Percentiles rank a stretch among this genome's conserved stretches.
Conservation (phyloP, 768 basidiomycete species). For the Hypsizygus marmoreus region DNA sequence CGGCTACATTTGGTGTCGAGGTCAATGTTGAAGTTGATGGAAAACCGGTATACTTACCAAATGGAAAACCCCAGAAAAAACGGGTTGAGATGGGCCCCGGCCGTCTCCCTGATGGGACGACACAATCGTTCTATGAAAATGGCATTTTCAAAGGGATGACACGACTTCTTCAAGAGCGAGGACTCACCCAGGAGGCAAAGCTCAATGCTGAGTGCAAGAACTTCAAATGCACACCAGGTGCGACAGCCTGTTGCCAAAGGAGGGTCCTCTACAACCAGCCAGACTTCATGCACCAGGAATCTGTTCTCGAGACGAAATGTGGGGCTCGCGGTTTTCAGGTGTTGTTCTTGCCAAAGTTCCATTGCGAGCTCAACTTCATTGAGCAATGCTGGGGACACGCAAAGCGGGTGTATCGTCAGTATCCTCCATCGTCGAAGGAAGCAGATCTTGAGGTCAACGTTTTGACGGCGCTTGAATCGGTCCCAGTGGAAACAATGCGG, state of each 20-base stretch:
- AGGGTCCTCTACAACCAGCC: slow-evolving; percentile 1
- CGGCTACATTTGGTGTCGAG: background rate
- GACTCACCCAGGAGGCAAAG: too few species aligned
- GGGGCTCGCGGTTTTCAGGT: slow-evolving; percentile 1
- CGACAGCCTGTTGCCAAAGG: background rate
- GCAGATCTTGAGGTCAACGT: slow-evolving; percentile 10
- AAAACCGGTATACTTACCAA: background rate
- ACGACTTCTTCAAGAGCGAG: background rate
- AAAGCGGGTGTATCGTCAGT: slow-evolving; percentile 8
- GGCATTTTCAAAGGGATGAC: slow-evolving; percentile 1
- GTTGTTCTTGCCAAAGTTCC: slow-evolving; percentile 12
- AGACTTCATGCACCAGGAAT: background rate
- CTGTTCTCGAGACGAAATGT: background rate
- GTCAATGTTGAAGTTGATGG: slow-evolving; percentile 1
- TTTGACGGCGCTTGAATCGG: background rate
- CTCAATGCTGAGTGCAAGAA: background rate
- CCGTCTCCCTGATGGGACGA: background rate
- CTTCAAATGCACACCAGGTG: background rate
- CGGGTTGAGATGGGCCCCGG: slow-evolving; percentile 4
- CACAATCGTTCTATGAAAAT: slow-evolving; percentile 4
- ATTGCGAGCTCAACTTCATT: slow-evolving; percentile 14
- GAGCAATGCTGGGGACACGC: slow-evolving; percentile 18
- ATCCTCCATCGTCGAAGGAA: slow-evolving; percentile 11
- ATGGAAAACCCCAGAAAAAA: slow-evolving; percentile 9
- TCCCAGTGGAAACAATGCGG: slow-evolving; percentile 7